A percentile compares a stretch with the other conserved stretches of the same genome.
phyloP scores from a whole-genome alignment of 2,329 filamentous ascomycete genomes.

The Coniella vitis region DNA sequence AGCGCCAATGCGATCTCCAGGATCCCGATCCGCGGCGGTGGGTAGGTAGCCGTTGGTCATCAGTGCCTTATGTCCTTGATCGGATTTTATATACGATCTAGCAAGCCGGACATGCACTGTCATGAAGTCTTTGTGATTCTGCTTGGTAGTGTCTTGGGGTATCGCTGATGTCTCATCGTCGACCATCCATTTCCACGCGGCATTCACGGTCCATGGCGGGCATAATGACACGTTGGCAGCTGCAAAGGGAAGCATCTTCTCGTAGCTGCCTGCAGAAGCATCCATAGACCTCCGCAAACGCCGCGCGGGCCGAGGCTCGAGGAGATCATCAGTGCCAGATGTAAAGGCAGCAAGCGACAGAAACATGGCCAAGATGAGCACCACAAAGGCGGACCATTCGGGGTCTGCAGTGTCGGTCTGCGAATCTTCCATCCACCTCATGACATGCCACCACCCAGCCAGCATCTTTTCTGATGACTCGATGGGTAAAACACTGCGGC shows the following conservation, averaged over 20 bases:
- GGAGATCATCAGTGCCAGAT: not conserved
- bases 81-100: constrained; percentile 57
- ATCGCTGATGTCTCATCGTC: constrained; percentile 39
- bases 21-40: constrained; percentile 45
- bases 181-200: constrained; percentile 66
- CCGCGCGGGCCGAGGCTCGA: constrained; percentile 18
- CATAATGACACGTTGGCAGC: constrained; percentile 41
- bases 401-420: constrained; percentile 39
- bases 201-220: constrained; percentile 53
- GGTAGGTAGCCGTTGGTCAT: constrained; percentile 57
- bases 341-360: constrained; percentile 43
- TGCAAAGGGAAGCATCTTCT: constrained; percentile 38
- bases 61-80: constrained; percentile 48
- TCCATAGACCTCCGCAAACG: constrained; percentile 30
- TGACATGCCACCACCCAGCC: constrained; percentile 66
- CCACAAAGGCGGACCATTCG: constrained; percentile 65
- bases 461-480: constrained; percentile 54
- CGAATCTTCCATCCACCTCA: constrained; percentile 58
- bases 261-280: constrained; percentile 18
- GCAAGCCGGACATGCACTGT: constrained; percentile 50
- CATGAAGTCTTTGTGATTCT: constrained; percentile 32
- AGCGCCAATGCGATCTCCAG: constrained; percentile 51
- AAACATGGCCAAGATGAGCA: constrained; percentile 58
- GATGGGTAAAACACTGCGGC: constrained; percentile 57
- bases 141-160: constrained; percentile 18